Base-by-base conservation (phyloP, 805 yeast species). In the Candida anglica region DNA sequence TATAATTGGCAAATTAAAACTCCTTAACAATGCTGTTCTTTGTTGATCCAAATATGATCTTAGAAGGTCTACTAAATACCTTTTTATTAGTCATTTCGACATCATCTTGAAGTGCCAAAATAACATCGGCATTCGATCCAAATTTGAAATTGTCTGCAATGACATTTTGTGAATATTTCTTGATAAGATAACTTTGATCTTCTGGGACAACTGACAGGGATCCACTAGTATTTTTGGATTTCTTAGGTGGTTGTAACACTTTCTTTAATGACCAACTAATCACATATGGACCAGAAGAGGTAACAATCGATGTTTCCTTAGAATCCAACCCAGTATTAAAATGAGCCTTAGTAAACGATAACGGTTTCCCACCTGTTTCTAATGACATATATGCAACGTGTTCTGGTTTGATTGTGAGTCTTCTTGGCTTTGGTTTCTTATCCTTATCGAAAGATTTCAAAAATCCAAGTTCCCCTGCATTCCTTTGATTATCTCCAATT, bases 281-380 rank as follows among this genome's bases (percentile, higher is more conserved):
- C 16, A 87, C 82, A 56, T 77, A 88, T 14, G 89, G 91, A 2
- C 96, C 96, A 2, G 81, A 68, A 3, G 91, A 78, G 1, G 95
- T 73, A 16, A 86, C 78, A 32, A 88, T 83, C 2, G 81, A 69
- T 14, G 83, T 78, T 50, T 82, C 93, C 40, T 73, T 75, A 17
- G 75, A 53, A 31, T 71, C 69, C n/a, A 75, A 36, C 27, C 87
- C 87, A 17, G 81, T 69, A 55, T 88, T 85, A 69, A 88, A 88
- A 44, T 74, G 73, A 4, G 95, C 96, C 37, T 71, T 70, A 3
- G 93, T 77, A 56, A 86, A 87, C 15, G 60, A 49, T 11, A 84
- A 56, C 2, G 75, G 69, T 34, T 60, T 57, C 4, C 67, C 69
- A 29, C 66, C 65, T 2, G 77, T 68, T 30, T 71, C 71, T 18